Conservation (phyloP, 1,139 yeast genomes). For the Hansenula lynferdii region DNA sequence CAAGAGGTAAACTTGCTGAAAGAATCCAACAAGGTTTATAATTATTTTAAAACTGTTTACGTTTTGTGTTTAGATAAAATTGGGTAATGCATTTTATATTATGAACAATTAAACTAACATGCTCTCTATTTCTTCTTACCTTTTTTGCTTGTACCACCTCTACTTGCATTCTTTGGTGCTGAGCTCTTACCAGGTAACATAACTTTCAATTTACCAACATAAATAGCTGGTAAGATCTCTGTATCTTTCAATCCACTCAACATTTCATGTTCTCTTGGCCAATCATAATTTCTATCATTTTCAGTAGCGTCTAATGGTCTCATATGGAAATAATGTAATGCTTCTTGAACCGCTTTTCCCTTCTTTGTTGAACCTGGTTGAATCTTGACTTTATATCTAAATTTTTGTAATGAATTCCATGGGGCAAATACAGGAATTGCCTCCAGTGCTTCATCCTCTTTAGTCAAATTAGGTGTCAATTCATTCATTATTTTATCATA, state of each 20-base stretch:
- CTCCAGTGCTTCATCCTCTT: slow-evolving; percentile 40
- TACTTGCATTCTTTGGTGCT: slow-evolving; percentile 5
- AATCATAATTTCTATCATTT: slow-evolving; percentile 53
- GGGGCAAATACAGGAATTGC: slow-evolving; percentile 92
- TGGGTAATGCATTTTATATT: background rate
- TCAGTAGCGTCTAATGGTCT: slow-evolving; percentile 49
- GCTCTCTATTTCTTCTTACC: slow-evolving; percentile 7
- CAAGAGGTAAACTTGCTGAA: slow-evolving; percentile 81
- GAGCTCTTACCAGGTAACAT: slow-evolving; percentile 32
- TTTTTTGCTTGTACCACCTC: slow-evolving; percentile 8
- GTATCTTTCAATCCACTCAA: slow-evolving; percentile 53
- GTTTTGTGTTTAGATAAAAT: background rate
- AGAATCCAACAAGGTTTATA: slow-evolving; percentile 65
- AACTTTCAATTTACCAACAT: slow-evolving; percentile 45
- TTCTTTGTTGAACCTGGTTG: slow-evolving; percentile 87
- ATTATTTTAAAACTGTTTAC: no score
- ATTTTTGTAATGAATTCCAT: slow-evolving; percentile 73
- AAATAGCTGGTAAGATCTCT: slow-evolving; percentile 46
- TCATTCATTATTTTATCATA: slow-evolving; percentile 30
- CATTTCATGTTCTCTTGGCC: slow-evolving; percentile 66
- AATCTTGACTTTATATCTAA: slow-evolving; percentile 78
- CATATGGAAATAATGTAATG: slow-evolving; percentile 51
- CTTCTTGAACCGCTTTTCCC: slow-evolving; percentile 78
- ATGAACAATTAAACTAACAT: background rate
- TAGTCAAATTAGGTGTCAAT: slow-evolving; percentile 30